Base-by-base conservation (phyloP, 139 green algal genomes). In the Pleodorina starrii region DNA sequence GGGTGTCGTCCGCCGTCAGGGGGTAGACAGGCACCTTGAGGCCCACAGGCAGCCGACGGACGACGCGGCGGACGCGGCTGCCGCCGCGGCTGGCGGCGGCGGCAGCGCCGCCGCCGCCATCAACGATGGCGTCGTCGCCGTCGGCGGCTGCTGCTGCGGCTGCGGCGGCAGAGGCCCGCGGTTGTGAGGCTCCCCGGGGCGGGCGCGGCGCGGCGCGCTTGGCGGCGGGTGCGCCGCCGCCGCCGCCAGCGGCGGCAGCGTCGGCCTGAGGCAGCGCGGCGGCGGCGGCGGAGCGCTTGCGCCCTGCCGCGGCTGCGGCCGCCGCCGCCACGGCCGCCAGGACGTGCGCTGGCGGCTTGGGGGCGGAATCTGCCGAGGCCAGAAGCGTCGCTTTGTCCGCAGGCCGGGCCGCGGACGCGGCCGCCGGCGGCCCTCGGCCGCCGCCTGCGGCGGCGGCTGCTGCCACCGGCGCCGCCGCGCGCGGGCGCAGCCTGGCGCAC, bases 1-100 rank as follows among this genome's bases (percentile, higher is more conserved):
- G 46, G 19, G 82, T 88, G 82, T 88, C 82, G 46, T 79, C 82
- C 7, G 82, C 63, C 12, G 82, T 42, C 44, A 88, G 82, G 5
- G 82, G 82, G 68, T 88, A 88, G 21, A 88, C 66, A 1, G 82
- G 82, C 16, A 88, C 82, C 82, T 88, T 88, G 82, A 88, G 82
- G 11, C 82, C 82, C 66, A 88, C 82, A 1, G 82, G 82, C 44
- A 88, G 17, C 0, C 59, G 40, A 29, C 5, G 35, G 32, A 36
- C 63, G 3, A 5, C 23, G 38, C 9, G 17, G 32, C 32, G 48
- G 48, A 11, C 50, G 21, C 35, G 50, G 77, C 48, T 48, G 75
- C 48, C 68, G 38, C 68, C 68, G 32, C 36, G 2, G 35, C 68
- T 40, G 29, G 12, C 57, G 23, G 14, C 57, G 40, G 17, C 57